A percentile compares a stretch with the other conserved stretches of the same genome.
phyloP scores from a whole-genome alignment of 371 early-diverging fungal species.

The Entomophthora muscae region DNA sequence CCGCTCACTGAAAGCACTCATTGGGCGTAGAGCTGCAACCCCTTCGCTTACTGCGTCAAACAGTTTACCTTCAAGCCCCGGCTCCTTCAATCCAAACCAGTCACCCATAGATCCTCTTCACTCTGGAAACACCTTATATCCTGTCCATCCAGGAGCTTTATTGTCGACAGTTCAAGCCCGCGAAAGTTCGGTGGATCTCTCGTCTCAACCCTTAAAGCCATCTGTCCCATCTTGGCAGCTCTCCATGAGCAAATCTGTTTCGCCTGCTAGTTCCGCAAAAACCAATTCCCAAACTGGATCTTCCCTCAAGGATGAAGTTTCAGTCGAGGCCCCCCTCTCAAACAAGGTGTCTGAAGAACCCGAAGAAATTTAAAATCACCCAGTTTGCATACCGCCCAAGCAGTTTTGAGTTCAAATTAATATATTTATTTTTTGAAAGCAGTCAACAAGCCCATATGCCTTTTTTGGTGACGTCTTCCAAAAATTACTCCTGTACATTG shows the following conservation, averaged over 20 bases:
- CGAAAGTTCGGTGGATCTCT: neutral
- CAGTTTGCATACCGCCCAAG: too few species aligned
- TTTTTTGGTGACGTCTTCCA: too few species aligned
- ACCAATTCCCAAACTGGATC: too few species aligned
- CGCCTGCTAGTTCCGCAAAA: too few species aligned
- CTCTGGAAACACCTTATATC: neutral
- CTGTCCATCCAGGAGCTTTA: neutral
- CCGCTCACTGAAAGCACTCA: constrained; percentile 71
- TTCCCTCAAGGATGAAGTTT: too few species aligned
- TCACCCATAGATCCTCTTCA: neutral
- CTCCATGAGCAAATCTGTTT: neutral
- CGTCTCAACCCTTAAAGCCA: constrained; percentile 9
- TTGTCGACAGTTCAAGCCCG: neutral
- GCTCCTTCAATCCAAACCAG: neutral
- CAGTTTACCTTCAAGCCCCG: neutral
- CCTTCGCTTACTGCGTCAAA: neutral
- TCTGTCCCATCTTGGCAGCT: constrained; percentile 71
- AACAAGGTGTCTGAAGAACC: too few species aligned
- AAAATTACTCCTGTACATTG: too few species aligned
- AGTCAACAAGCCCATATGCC: too few species aligned
- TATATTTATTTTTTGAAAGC: too few species aligned
- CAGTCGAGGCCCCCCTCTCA: too few species aligned
- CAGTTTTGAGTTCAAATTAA: too few species aligned
- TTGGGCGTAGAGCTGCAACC: constrained; percentile 20
- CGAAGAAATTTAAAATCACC: too few species aligned